Percentiles rank a stretch among this genome's conserved stretches.
Conservation (phyloP, 352 stramenopile species). For the Phytophthora hybrid region DNA sequence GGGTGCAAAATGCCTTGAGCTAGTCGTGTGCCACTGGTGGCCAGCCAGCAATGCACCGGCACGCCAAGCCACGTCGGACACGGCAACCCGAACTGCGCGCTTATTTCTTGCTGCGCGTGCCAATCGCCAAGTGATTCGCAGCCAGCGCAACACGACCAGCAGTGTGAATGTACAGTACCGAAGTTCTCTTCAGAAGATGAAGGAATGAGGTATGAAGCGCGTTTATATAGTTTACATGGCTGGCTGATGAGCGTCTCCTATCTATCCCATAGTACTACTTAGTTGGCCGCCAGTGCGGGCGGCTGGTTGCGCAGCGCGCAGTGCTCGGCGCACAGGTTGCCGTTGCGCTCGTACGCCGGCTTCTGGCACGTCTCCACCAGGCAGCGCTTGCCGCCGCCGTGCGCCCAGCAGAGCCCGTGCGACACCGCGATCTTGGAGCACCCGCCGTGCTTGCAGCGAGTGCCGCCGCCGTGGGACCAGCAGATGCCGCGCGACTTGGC, state of each 20-base stretch:
- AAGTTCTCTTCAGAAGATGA: not conserved
- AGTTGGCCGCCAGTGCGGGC: constrained; percentile 8
- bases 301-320: constrained; percentile 26
- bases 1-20: not conserved
- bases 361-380: constrained; percentile 51
- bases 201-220: constrained; percentile 11
- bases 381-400: constrained; percentile 57
- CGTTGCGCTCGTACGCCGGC: constrained; percentile 65
- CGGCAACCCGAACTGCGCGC: not conserved
- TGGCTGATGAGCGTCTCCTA: constrained; percentile 7
- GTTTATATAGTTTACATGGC: constrained; percentile 40
- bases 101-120: not conserved
- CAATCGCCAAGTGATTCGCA: not conserved
- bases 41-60: not conserved
- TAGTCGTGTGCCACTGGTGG: not conserved
- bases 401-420: constrained; percentile 58
- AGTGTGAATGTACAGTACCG: not conserved
- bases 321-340: constrained; percentile 54
- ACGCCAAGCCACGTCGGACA: not conserved
- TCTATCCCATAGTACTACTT: constrained; percentile 1
- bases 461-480: constrained; percentile 86
- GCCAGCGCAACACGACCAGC: not conserved
- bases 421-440: constrained; percentile 72
- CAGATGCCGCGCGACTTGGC: constrained; percentile 75
- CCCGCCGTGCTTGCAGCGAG: constrained; percentile 56